Conservation (phyloP, 1,284 basidiomycete species). For the Cutaneotrichosporon sp. region DNA sequence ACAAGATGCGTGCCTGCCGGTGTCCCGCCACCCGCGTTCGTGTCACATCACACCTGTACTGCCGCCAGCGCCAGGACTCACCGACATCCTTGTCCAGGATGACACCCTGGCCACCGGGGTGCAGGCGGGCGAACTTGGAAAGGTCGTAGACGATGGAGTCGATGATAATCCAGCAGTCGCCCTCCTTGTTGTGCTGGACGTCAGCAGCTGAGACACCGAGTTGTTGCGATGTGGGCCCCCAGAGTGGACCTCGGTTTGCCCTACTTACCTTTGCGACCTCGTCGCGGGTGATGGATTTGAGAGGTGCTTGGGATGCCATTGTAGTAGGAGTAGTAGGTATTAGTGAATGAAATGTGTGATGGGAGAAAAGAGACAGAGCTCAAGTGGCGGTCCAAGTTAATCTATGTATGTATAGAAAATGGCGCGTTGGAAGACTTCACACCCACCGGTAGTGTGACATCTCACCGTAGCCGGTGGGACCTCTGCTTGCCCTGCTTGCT, state of each 20-base stretch:
- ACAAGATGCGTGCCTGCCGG: not conserved
- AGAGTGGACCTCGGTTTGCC: no score
- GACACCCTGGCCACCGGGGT: conserved; percentile 74
- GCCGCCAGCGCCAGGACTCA: conserved; percentile 45
- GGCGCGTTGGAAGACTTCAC: no score
- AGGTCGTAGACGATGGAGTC: conserved; percentile 78
- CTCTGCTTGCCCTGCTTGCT: no score
- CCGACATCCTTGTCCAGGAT: conserved; percentile 68
- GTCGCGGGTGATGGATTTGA: conserved; percentile 45
- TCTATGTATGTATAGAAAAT: no score
- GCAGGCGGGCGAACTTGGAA: conserved; percentile 68
- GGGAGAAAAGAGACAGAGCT: not conserved
- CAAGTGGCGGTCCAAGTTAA: not conserved
- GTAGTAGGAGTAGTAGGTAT: conserved; percentile 1
- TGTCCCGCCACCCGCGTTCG: not conserved
- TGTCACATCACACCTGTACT: no score
- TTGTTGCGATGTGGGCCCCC: no score
- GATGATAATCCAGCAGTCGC: conserved; percentile 74
- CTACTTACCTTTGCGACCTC: conserved; percentile 51
- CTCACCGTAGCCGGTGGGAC: no score
- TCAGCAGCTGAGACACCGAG: no score
- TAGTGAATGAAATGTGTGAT: not conserved
- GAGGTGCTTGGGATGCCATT: conserved; percentile 11
- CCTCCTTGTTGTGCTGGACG: conserved; percentile 68
- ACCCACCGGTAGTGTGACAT: no score